Percentiles rank a stretch among this genome's conserved stretches.
Evolutionary conservation across 148 eudicot species (phyloP).

Genomic region (Camellia lanceoleosa): DNA sequence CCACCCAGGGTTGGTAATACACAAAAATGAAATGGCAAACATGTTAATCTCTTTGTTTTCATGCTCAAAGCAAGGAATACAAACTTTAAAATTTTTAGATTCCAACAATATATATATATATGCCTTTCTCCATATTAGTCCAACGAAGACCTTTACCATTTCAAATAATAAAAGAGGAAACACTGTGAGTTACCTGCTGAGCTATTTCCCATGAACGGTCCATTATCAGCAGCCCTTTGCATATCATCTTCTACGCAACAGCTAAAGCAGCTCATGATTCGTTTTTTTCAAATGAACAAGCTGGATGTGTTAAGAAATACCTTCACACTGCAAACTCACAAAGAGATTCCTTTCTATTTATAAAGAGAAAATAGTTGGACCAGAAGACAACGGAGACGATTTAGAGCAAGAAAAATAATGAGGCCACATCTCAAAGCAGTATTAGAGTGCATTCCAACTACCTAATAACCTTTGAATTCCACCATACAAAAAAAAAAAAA

Average conservation of each 20-base stretch:
- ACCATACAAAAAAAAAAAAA: too few relatives aligned
- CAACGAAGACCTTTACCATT: constrained; percentile 4
- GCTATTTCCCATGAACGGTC: constrained; percentile 52
- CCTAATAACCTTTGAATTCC: too few relatives aligned
- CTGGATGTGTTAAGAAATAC: constrained; percentile 24
- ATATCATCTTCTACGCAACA: constrained; percentile 77
- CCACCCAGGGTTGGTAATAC: background rate
- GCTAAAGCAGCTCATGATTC: constrained; percentile 67
- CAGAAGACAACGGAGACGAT: too few relatives aligned
- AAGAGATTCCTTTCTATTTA: background rate
- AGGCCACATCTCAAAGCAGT: too few relatives aligned
- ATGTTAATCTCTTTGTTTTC: background rate
- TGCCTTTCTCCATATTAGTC: background rate
- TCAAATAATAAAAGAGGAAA: background rate
- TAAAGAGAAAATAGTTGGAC: too few relatives aligned
- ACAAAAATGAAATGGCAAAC: background rate
- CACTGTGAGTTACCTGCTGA: constrained; percentile 42
- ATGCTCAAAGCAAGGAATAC: background rate
- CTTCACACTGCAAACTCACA: background rate
- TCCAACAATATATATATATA: background rate
- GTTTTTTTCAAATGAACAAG: constrained; percentile 15
- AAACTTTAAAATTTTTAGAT: background rate
- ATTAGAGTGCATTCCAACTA: too few relatives aligned
- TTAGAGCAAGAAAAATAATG: too few relatives aligned
- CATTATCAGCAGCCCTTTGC: constrained; percentile 62